Conservation (phyloP, 1,139 yeast species). For the Nakaseomyces glabratus region DNA sequence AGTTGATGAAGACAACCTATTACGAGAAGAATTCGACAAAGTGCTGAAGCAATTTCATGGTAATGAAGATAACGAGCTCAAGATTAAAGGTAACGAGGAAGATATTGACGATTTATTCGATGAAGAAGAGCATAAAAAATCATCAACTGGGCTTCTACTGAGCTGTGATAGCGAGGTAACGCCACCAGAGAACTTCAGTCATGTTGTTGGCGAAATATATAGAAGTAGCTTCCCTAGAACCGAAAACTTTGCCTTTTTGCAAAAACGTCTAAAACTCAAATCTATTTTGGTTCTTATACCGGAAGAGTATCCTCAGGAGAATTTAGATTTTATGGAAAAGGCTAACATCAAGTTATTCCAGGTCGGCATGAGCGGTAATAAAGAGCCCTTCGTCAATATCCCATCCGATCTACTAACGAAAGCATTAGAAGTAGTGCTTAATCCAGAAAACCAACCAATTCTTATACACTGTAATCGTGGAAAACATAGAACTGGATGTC, state of each 20-base stretch:
- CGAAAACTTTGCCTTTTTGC: constrained; percentile 66
- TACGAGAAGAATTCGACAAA: constrained; percentile 5
- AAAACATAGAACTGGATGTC: constrained; percentile 92
- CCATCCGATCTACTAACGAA: constrained; percentile 68
- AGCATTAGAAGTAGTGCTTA: constrained; percentile 70
- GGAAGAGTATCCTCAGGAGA: constrained; percentile 80
- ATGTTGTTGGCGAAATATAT: constrained; percentile 71
- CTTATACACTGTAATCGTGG: constrained; percentile 93
- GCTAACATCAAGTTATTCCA: constrained; percentile 67
- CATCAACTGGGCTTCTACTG: constrained; percentile 9
- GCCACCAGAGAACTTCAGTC: constrained; percentile 92
- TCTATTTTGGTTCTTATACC: constrained; percentile 80
- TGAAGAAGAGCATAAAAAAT: constrained; percentile 21
- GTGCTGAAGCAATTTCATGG: constrained; percentile 8
- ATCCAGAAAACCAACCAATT: constrained; percentile 84
- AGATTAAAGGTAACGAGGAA: constrained; percentile 15
- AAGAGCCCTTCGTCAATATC: constrained; percentile 85
- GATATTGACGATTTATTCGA: constrained; percentile 26
- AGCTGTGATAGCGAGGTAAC: constrained; percentile 18
- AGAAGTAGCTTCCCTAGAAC: constrained; percentile 84
- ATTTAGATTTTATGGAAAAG: constrained; percentile 49
- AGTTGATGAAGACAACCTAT: constrained; percentile 7
- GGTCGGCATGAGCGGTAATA: constrained; percentile 90
- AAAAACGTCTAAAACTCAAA: constrained; percentile 48
- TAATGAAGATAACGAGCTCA: background rate